Evolutionary conservation across 2,329 filamentous ascomycete genomes (phyloP).

Genomic region (Ophiostoma triangulosporum): DNA sequence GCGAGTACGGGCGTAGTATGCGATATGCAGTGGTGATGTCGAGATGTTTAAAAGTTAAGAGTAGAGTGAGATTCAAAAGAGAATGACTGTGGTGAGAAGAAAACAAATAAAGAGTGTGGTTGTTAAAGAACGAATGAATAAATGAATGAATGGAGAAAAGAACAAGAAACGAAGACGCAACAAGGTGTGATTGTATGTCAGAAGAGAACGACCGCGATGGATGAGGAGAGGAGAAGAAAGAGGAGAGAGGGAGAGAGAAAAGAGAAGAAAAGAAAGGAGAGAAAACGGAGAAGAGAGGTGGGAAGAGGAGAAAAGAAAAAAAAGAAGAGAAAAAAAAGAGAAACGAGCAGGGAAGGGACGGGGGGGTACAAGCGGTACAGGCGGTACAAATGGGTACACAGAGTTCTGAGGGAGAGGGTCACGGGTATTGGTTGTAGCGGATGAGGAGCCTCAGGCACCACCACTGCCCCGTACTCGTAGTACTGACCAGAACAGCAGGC

Average conservation of each 20-base stretch:
- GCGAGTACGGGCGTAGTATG: background rate
- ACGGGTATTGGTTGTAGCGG: too few relatives aligned
- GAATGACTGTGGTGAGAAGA: slow-evolving; percentile 34
- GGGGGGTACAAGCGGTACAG: slow-evolving; percentile 7
- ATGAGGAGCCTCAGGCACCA: too few relatives aligned
- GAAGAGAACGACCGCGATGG: slow-evolving; percentile 19
- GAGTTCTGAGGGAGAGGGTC: too few relatives aligned
- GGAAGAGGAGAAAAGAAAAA: slow-evolving; percentile 5
- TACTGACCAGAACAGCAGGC: background rate
- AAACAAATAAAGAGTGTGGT: slow-evolving; percentile 26
- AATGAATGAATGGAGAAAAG: slow-evolving; percentile 22
- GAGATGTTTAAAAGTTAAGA: background rate
- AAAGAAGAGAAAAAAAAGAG: slow-evolving; percentile 6
- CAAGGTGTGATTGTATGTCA: slow-evolving; percentile 26
- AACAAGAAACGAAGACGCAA: slow-evolving; percentile 16
- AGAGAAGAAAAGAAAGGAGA: slow-evolving; percentile 3
- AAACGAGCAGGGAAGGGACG: slow-evolving; percentile 15
- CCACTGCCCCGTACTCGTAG: background rate
- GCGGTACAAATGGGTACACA: background rate
- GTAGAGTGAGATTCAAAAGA: slow-evolving; percentile 26
- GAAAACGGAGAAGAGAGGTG: background rate
- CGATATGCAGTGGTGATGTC: too few relatives aligned
- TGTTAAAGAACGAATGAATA: slow-evolving; percentile 19
- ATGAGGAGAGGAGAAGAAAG: slow-evolving; percentile 8
- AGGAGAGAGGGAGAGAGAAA: slow-evolving; percentile 6